Conservation (phyloP, 495 filamentous ascomycete species). For the Sabuloglossum arenarium region DNA sequence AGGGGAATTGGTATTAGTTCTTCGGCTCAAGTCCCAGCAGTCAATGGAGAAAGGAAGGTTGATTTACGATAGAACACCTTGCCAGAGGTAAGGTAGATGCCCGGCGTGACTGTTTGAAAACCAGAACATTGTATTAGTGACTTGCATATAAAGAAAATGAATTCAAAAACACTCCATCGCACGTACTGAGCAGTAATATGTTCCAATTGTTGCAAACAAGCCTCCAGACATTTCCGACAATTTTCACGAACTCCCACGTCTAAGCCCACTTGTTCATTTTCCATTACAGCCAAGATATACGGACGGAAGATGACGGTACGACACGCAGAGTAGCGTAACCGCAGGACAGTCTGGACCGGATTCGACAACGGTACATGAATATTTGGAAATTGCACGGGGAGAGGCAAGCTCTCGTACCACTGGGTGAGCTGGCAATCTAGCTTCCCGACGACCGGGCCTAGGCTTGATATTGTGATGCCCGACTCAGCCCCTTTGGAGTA, state of each 20-base stretch:
- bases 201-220: conserved; percentile 59
- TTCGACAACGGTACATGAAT: conserved; percentile 39
- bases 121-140: conserved; percentile 1
- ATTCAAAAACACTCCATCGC: not conserved
- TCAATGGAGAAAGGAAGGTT: too few species aligned
- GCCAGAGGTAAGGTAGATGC: conserved; percentile 75
- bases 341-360: conserved; percentile 56
- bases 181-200: conserved; percentile 54
- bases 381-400: conserved; percentile 55
- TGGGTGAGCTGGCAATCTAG: conserved; percentile 65
- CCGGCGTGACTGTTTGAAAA: conserved; percentile 50
- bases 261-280: conserved; percentile 49
- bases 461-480: conserved; percentile 41
- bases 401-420: conserved; percentile 61
- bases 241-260: conserved; percentile 53
- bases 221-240: conserved; percentile 64
- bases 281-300: conserved; percentile 59
- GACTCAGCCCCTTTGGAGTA: conserved; percentile 43
- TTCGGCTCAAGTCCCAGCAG: too few species aligned
- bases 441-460: conserved; percentile 58
- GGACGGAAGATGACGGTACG: conserved; percentile 71
- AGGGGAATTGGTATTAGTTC: too few species aligned
- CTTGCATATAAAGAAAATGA: not conserved
- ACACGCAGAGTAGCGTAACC: conserved; percentile 64
- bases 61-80: conserved; percentile 65